Evolutionary conservation across 306 rosid genomes (phyloP).

Genomic region (Castanospermum australe): DNA sequence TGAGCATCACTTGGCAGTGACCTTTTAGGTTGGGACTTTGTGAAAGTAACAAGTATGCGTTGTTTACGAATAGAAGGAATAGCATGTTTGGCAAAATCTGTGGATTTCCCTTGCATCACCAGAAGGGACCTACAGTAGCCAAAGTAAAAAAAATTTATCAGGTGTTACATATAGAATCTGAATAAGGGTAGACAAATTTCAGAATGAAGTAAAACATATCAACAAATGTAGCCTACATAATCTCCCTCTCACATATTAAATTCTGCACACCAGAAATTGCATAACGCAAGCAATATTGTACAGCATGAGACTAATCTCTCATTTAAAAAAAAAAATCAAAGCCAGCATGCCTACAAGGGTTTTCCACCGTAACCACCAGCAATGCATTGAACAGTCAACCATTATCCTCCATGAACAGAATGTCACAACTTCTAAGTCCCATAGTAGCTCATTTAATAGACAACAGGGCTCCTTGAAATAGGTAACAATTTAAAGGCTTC

Average conservation of each 20-base stretch:
- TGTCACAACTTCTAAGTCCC: neutral
- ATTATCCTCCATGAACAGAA: neutral
- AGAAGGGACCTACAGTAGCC: slow-evolving; percentile 62
- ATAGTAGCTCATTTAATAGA: neutral
- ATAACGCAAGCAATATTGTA: neutral
- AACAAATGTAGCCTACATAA: neutral
- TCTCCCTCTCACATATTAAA: neutral
- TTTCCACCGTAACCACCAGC: neutral
- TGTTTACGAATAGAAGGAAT: slow-evolving; percentile 78
- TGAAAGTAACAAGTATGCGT: slow-evolving; percentile 74
- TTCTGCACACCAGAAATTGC: neutral
- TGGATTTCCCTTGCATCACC: slow-evolving; percentile 72
- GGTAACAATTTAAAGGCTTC: neutral
- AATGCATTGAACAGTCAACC: neutral
- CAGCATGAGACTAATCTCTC: neutral
- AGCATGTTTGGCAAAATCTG: slow-evolving; percentile 76
- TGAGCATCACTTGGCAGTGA: slow-evolving; percentile 54
- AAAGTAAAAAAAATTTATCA: slow-evolving; percentile 20
- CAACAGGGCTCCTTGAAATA: neutral
- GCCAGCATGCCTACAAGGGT: neutral
- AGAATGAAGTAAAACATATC: neutral
- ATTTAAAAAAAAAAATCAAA: neutral
- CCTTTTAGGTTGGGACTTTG: slow-evolving; percentile 70
- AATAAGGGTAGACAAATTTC: neutral
- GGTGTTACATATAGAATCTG: neutral